Evolutionary conservation across 2,329 filamentous ascomycete genomes (phyloP).

Genomic region (Penicillium nordicum): DNA sequence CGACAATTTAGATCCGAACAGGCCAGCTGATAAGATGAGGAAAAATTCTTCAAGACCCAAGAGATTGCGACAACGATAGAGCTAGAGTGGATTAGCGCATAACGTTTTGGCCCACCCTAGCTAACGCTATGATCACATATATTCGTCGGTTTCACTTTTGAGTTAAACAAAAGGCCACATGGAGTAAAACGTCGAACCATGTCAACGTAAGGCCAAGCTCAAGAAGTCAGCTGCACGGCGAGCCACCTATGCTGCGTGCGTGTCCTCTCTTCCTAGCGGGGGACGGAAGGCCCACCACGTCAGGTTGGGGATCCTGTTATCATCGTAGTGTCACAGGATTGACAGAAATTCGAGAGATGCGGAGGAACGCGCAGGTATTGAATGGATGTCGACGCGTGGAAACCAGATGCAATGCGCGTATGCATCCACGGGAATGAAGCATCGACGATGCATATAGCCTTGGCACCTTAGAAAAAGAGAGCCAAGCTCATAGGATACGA

Average conservation of each 20-base stretch:
- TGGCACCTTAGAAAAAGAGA: neutral
- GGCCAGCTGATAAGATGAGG: neutral
- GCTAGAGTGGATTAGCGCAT: slow-evolving; percentile 4
- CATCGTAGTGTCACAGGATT: neutral
- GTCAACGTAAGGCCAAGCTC: slow-evolving; percentile 1
- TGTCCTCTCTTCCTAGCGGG: neutral
- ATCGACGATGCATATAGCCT: neutral
- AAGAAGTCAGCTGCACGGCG: neutral
- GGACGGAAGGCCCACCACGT: neutral
- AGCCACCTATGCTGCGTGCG: neutral
- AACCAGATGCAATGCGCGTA: neutral
- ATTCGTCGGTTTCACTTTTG: neutral
- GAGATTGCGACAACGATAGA: slow-evolving; percentile 2
- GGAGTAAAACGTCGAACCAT: neutral
- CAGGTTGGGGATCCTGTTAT: neutral
- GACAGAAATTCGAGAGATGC: neutral
- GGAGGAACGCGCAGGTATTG: neutral
- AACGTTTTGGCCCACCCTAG: slow-evolving; percentile 1
- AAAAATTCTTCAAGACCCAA: neutral
- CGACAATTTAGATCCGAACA: neutral
- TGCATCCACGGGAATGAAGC: neutral
- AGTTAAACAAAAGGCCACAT: neutral
- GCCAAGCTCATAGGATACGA: slow-evolving; percentile 12
- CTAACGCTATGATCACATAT: neutral
- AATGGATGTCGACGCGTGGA: neutral